A percentile compares a stretch with the other conserved stretches of the same genome.
phyloP scores from a whole-genome alignment of 2,329 filamentous ascomycete genomes.

The Claviceps sp. region DNA sequence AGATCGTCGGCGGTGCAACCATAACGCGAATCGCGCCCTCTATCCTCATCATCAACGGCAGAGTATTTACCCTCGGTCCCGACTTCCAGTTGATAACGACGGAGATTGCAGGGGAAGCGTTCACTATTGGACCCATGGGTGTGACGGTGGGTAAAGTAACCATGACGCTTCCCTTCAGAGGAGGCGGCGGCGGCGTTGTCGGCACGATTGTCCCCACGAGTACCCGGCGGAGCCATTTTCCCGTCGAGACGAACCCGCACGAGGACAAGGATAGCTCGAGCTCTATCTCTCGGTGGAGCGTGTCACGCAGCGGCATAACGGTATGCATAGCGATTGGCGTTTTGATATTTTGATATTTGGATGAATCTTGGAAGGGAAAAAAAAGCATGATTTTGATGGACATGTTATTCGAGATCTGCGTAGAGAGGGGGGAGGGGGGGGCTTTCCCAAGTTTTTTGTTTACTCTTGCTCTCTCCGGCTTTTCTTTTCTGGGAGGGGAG shows the following conservation, averaged over 20 bases:
- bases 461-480: too few species aligned
- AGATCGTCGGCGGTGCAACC: conserved; percentile 38
- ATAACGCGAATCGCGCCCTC: conserved; percentile 35
- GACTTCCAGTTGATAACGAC: conserved; percentile 29
- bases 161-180: conserved; percentile 31
- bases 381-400: not conserved
- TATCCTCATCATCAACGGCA: conserved; percentile 34
- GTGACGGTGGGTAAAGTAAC: conserved; percentile 32
- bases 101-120: conserved; percentile 33
- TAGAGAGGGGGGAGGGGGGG: too few species aligned
- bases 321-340: conserved; percentile 28
- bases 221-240: conserved; percentile 11
- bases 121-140: conserved; percentile 36
- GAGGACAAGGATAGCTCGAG: conserved; percentile 12
- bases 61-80: conserved; percentile 38
- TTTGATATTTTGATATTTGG: conserved; percentile 23
- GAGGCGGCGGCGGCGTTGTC: conserved; percentile 27
- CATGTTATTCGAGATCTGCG: not conserved
- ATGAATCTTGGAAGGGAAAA: conserved; percentile 6
- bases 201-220: conserved; percentile 25
- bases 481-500: too few species aligned
- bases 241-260: conserved; percentile 14
- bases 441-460: too few species aligned
- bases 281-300: conserved; percentile 5
- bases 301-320: conserved; percentile 9